A percentile compares a stretch with the other conserved stretches of the same genome.
Evolutionary conservation across 2,329 filamentous ascomycete genomes (phyloP).

Genomic region (Monilinia fructicola): DNA sequence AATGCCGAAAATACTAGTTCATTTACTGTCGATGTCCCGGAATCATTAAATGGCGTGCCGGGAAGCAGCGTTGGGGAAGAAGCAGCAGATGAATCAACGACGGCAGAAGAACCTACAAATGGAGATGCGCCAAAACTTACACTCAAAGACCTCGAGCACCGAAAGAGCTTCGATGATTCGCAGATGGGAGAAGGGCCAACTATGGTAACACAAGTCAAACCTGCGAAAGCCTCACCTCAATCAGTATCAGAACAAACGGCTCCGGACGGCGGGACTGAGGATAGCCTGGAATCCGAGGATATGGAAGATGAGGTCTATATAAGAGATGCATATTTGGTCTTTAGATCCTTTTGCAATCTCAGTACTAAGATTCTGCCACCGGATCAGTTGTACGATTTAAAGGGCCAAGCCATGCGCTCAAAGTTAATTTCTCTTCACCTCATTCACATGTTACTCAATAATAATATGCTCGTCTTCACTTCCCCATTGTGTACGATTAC

Average conservation of each 20-base stretch:
- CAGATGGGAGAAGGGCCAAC: slow-evolving; percentile 65
- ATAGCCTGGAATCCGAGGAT: slow-evolving; percentile 60
- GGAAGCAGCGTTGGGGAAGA: slow-evolving; percentile 34
- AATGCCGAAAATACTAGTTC: slow-evolving; percentile 37
- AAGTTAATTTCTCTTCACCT: slow-evolving; percentile 94
- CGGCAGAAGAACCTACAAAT: slow-evolving; percentile 33
- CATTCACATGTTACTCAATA: slow-evolving; percentile 92
- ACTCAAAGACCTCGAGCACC: slow-evolving; percentile 64
- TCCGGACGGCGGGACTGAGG: slow-evolving; percentile 54
- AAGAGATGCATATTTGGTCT: slow-evolving; percentile 94
- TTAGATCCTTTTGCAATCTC: slow-evolving; percentile 95
- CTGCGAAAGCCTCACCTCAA: slow-evolving; percentile 43
- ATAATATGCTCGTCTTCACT: slow-evolving; percentile 86
- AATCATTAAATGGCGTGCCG: slow-evolving; percentile 34
- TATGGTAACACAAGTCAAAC: slow-evolving; percentile 63
- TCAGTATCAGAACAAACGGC: slow-evolving; percentile 56
- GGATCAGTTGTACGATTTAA: slow-evolving; percentile 89
- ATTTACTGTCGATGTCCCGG: slow-evolving; percentile 38
- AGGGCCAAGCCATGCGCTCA: slow-evolving; percentile 94
- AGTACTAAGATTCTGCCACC: slow-evolving; percentile 88
- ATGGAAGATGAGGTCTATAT: slow-evolving; percentile 94
- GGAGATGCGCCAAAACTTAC: slow-evolving; percentile 57
- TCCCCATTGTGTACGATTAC: slow-evolving; percentile 90
- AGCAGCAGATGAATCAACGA: slow-evolving; percentile 32
- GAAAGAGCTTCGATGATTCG: slow-evolving; percentile 66